Evolutionary conservation across 371 early-diverging fungal genomes (phyloP), one percentile per base, ranked within the genome.

Genomic region (Nematocida sp.): DNA sequence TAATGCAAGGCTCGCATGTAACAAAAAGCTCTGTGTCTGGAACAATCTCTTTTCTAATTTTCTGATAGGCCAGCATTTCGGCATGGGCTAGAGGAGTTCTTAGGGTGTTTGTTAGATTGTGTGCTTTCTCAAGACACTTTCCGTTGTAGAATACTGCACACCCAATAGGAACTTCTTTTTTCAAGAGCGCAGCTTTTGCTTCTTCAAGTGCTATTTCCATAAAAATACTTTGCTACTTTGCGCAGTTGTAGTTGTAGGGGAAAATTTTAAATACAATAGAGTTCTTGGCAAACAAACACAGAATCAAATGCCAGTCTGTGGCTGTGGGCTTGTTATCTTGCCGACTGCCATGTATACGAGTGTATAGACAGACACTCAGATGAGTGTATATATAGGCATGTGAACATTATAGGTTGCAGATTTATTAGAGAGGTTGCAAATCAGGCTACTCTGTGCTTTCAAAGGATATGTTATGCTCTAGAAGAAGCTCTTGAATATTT

Each of bases 1-100:
- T 97, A 2, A 96, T 86, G 81, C 98, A 97, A 1, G 98, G 96
- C 82, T 96, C 96, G 0, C 96, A 92, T 0, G 98, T 95, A 11
- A 97, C 92, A 82, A 92, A 96, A 31, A 96, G 80, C 74, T 87
- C 64, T 5, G 76, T 31, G 25, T 76, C 55, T 2, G 40, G 55
- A 90, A 93, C 40, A 87, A 90, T 36, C 91, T 85, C 81, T 94
- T 93, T 23, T 93, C 93, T 80, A 93, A 94, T 0, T 89, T 85
- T 90, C 90, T 62, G 37, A 23, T 74, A 27, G 51, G 89, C 55
- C 2, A 85, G 37, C 25, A 52, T 40, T 63, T 77, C 80, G 21
- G 66, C 77, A 49, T 76, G 79, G 38, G 65, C 63, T 55, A 81
- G 64, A 40, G 80, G 78, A 37, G 78, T 57, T 58, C 48, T 40